Evolutionary conservation across 345 rosid species (phyloP).

Genomic region (Dipteronia dyeriana): DNA sequence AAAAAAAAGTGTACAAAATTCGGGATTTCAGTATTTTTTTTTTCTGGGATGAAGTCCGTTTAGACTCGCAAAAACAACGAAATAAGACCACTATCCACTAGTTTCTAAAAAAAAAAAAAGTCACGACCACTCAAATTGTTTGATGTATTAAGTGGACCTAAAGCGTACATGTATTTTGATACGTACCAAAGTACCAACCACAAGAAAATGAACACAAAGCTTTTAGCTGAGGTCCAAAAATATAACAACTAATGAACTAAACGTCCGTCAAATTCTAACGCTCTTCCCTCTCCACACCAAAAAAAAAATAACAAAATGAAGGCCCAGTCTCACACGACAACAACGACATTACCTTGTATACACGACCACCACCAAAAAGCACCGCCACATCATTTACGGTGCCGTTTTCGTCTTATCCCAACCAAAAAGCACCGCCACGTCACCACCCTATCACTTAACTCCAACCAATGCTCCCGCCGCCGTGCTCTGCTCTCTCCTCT

Average conservation of each 20-base stretch:
- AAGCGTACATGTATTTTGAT: background rate
- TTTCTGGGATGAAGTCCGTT: too few species aligned
- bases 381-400: background rate
- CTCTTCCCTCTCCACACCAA: background rate
- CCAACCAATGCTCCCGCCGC: constrained; percentile 34
- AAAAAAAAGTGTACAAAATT: too few species aligned
- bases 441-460: background rate
- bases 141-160: too few species aligned
- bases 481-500: constrained; percentile 46
- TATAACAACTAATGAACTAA: too few species aligned
- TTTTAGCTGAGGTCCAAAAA: too few species aligned
- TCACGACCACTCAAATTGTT: too few species aligned
- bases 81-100: too few species aligned
- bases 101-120: too few species aligned
- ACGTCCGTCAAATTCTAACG: background rate
- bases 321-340: background rate
- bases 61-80: too few species aligned
- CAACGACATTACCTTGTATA: background rate
- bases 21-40: too few species aligned
- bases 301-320: background rate
- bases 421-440: constrained; percentile 20
- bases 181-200: background rate
- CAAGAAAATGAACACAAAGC: background rate
- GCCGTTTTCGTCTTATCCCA: background rate
- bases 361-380: background rate